A percentile compares a stretch with the other conserved stretches of the same genome.
Conservation (phyloP, 2,329 filamentous ascomycete species). For the Xylariales sp. region DNA sequence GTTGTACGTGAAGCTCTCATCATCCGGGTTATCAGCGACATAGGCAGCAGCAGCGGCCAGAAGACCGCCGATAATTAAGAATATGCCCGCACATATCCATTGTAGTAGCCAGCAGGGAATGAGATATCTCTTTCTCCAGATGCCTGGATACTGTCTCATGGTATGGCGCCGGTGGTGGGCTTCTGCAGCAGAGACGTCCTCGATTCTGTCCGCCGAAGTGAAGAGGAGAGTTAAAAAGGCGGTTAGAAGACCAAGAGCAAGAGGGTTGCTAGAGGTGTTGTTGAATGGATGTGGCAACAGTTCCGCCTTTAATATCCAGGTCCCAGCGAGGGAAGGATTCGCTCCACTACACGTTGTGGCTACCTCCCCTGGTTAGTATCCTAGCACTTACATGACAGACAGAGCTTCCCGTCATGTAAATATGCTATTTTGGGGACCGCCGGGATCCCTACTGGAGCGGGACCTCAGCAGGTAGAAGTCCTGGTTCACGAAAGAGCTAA, state of each 20-base stretch:
- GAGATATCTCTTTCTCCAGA: constrained; percentile 15
- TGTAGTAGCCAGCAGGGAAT: constrained; percentile 15
- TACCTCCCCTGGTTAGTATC: too few species aligned
- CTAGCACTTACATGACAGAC: too few species aligned
- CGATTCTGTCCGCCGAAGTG: background rate
- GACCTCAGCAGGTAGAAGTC: too few species aligned
- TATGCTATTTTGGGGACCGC: too few species aligned
- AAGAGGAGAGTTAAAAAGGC: background rate
- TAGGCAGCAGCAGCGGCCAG: constrained; percentile 8
- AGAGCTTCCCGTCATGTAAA: too few species aligned
- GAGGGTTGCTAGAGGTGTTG: background rate
- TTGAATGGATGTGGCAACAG: too few species aligned
- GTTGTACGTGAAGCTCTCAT: background rate
- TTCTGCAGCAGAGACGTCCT: background rate
- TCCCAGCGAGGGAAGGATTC: too few species aligned
- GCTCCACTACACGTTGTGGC: too few species aligned
- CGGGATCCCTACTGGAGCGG: too few species aligned
- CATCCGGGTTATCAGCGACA: background rate
- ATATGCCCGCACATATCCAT: constrained; percentile 7
- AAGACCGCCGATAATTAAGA: constrained; percentile 6
- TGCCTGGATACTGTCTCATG: constrained; percentile 11
- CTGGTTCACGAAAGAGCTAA: too few species aligned
- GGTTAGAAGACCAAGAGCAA: too few species aligned
- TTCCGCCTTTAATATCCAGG: too few species aligned
- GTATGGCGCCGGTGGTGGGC: background rate